Base-by-base conservation (phyloP, 306 rosid species). In the Senna tora region DNA sequence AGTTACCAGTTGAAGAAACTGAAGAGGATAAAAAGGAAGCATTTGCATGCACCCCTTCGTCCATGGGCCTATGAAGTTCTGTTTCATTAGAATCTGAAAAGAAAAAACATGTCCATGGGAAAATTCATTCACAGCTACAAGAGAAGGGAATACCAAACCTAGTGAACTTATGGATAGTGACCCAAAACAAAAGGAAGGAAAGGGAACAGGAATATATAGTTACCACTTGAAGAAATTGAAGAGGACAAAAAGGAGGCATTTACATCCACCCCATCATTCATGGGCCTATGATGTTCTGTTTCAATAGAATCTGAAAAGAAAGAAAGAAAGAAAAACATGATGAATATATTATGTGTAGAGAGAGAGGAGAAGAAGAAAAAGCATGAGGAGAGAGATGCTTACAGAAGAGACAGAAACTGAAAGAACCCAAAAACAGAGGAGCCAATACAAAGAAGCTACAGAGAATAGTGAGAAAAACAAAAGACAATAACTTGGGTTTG, bases 81-180 rank as follows among this genome's bases (percentile, higher is more conserved):
- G 73, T 45, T 15, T 51, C 84, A 54, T 78, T 60, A 52, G 90
- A 91, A 73, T 82, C 97, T 94, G n/a, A n/a, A n/a, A n/a, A n/a
- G n/a, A n/a, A n/a, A n/a, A n/a, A n/a, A n/a, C n/a, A n/a, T n/a
- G n/a, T n/a, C n/a, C n/a, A n/a, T n/a, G n/a, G n/a, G n/a, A n/a
- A n/a, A n/a, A n/a, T n/a, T n/a, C n/a, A n/a, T n/a, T n/a, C n/a
- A n/a, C n/a, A n/a, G n/a, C n/a, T n/a, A n/a, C n/a, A n/a, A n/a
- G n/a, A n/a, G n/a, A n/a, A n/a, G n/a, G n/a, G n/a, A n/a, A n/a
- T n/a, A n/a, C n/a, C n/a, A n/a, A n/a, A n/a, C n/a, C n/a, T n/a
- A n/a, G n/a, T n/a, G n/a, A n/a, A n/a, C n/a, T n/a, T n/a, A n/a
- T n/a, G n/a, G n/a, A n/a, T n/a, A n/a, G n/a, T n/a, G n/a, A n/a